These are phyloP conservation scores for Backusella macrospora DNA, from an alignment of 192 early-diverging fungal genomes.

Conservation along the genomic window DNA sequence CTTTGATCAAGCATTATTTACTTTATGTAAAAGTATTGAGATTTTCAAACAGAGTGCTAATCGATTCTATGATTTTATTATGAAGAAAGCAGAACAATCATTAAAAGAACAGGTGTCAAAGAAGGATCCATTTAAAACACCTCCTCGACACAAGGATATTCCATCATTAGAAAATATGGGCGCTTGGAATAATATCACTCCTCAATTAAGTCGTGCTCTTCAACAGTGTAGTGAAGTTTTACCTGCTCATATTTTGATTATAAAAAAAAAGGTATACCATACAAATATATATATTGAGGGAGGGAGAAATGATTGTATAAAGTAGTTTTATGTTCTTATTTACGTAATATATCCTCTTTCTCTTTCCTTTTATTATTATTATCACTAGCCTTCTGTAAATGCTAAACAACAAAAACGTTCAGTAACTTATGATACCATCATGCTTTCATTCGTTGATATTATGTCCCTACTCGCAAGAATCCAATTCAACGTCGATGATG, in stretches of 20 bases:
- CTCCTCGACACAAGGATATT: conserved; percentile 20
- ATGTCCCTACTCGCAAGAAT: conserved; percentile 35
- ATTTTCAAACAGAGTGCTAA: conserved; percentile 17
- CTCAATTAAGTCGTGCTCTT: conserved; percentile 13
- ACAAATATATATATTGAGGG: neutral
- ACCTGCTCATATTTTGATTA: conserved; percentile 15
- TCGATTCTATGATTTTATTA: conserved; percentile 9
- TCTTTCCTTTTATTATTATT: neutral
- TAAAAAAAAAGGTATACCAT: conserved; percentile 22
- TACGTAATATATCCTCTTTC: neutral
- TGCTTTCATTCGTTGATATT: conserved; percentile 34
- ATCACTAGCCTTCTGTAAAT: neutral
- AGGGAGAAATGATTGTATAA: too few relatives aligned
- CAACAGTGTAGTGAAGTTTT: conserved; percentile 24
- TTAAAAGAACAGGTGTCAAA: conserved; percentile 1
- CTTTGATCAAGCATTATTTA: conserved; percentile 25
- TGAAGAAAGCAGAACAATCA: conserved; percentile 22
- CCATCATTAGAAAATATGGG: conserved; percentile 19
- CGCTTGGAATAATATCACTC: conserved; percentile 14
- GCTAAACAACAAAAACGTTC: neutral
- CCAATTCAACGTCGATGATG: conserved; percentile 23
- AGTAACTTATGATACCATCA: neutral
- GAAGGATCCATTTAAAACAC: conserved; percentile 28
- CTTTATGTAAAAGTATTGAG: conserved; percentile 27
- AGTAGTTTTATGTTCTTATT: too few relatives aligned